Conservation (phyloP, 164 flowering plant species). For the Akebia trifoliata region DNA sequence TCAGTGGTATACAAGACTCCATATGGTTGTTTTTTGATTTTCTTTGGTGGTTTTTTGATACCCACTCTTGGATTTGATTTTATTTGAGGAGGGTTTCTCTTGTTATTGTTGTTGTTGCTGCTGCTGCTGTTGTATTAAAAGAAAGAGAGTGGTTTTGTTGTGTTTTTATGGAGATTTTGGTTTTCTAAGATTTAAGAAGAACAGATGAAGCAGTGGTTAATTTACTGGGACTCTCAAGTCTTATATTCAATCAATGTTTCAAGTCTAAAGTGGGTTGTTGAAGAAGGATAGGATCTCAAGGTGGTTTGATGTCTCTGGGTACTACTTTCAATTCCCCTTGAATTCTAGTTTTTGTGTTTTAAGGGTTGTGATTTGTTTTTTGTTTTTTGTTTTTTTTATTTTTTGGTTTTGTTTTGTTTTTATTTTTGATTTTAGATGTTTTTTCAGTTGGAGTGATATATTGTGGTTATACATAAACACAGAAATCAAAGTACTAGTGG, state of each 20-base stretch:
- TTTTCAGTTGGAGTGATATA: conserved; percentile 6
- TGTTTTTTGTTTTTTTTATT: neutral
- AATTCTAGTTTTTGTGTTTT: conserved; percentile 12
- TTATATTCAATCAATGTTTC: neutral
- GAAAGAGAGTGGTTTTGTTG: neutral
- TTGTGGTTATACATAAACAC: conserved; percentile 4
- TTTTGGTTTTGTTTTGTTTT: neutral
- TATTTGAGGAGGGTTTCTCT: neutral
- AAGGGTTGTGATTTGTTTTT: conserved; percentile 4
- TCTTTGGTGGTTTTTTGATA: conserved; percentile 1
- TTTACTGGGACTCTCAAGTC: neutral
- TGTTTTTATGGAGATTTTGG: conserved; percentile 5
- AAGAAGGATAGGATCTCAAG: conserved; percentile 23
- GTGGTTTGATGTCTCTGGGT: conserved; percentile 12
- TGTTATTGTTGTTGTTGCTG: neutral
- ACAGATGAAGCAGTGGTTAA: neutral
- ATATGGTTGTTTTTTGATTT: conserved; percentile 11
- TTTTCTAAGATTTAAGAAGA: neutral
- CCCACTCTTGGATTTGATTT: conserved; percentile 13
- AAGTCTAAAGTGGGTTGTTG: neutral
- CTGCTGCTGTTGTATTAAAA: neutral
- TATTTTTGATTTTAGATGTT: neutral
- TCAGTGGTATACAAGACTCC: conserved; percentile 17
- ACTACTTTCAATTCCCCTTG: conserved; percentile 6
- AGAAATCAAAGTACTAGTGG: neutral